Evolutionary conservation across 768 basidiomycete species (phyloP).

Genomic region (Clitopilus hobsonii): DNA sequence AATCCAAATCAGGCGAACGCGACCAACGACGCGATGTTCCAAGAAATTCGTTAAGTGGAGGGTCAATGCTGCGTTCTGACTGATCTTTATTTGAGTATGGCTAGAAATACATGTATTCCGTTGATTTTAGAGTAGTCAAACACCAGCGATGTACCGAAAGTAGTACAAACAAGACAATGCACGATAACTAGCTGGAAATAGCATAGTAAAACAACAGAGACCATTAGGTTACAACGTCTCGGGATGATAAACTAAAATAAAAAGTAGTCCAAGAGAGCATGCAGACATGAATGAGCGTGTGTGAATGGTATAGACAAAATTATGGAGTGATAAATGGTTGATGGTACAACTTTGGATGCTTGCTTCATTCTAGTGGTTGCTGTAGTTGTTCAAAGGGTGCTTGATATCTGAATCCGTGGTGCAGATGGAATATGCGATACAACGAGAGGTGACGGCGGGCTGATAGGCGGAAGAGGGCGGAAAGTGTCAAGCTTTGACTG

Average conservation of each 20-base stretch:
- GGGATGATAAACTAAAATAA: not conserved
- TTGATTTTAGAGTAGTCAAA: no score
- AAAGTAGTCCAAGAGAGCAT: not conserved
- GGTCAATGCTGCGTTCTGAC: no score
- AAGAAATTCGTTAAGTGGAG: no score
- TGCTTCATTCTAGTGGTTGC: not conserved
- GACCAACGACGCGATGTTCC: no score
- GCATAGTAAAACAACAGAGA: not conserved
- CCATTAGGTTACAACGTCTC: not conserved
- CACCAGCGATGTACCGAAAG: no score
- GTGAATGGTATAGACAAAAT: not conserved
- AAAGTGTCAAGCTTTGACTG: constrained; percentile 15
- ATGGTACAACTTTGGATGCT: not conserved
- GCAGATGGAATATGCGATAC: not conserved
- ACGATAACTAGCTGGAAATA: not conserved
- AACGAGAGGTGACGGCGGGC: constrained; percentile 2
- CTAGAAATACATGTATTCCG: no score
- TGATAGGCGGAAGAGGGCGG: constrained; percentile 14
- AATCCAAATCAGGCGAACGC: constrained; percentile 2
- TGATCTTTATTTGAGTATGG: no score
- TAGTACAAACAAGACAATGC: constrained; percentile 2
- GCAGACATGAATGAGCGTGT: not conserved
- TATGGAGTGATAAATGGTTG: not conserved
- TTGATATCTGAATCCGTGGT: not conserved
- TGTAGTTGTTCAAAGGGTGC: not conserved